phyloP scores from a whole-genome alignment of 129 eudicot genomes.

The Arctium lappa region DNA sequence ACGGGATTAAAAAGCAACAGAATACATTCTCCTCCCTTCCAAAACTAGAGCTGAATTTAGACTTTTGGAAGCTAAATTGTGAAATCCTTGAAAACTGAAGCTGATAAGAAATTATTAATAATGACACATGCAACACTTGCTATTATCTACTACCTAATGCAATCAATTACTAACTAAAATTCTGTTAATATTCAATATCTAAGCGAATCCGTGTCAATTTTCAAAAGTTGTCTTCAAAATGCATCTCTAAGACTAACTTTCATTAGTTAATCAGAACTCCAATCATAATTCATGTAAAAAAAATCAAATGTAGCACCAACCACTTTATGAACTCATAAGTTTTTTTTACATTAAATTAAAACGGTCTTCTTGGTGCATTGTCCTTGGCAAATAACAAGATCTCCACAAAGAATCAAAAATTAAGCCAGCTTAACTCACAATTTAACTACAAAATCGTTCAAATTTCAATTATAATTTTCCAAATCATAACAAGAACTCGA shows the following conservation, averaged over 20 bases:
- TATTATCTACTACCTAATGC: neutral
- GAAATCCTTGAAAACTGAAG: neutral
- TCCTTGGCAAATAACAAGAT: neutral
- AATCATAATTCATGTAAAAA: neutral
- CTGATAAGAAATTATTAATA: neutral
- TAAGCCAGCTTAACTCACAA: neutral
- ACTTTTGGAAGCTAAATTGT: neutral
- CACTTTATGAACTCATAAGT: neutral
- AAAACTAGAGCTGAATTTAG: neutral
- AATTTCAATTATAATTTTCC: neutral
- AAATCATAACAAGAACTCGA: neutral
- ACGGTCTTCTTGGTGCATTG: neutral
- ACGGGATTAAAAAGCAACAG: neutral
- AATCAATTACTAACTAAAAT: neutral
- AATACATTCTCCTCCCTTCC: neutral
- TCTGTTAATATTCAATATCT: neutral
- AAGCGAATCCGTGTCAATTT: neutral
- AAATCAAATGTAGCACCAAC: slow-evolving; percentile 13
- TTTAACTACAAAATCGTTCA: neutral
- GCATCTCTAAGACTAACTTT: neutral
- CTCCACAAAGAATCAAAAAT: neutral
- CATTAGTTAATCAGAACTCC: neutral
- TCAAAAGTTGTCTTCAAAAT: neutral
- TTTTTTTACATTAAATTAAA: neutral
- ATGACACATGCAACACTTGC: neutral